Evolutionary conservation across 2,329 filamentous ascomycete species (phyloP), one percentile per base, ranked within the genome.

Genomic region (Cordyceps tenuipes): DNA sequence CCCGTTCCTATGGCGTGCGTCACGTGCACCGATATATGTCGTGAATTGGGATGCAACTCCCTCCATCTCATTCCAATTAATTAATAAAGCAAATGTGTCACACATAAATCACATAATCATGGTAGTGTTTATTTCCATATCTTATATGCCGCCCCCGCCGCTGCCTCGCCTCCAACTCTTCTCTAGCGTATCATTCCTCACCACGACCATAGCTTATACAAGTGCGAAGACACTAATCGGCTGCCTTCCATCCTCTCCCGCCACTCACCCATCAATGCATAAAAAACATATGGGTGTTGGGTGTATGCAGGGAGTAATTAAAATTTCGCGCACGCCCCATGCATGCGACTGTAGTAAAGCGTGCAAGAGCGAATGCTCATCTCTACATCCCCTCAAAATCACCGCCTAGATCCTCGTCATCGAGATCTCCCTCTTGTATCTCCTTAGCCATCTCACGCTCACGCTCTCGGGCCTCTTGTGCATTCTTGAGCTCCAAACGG

Each of bases 381-480:
- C 44, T 63, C 83, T 88, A 97, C 81, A 97, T 36, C 34, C 34
- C 34, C 10, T 97, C 94, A 75, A 97, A 97, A 70, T 97, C 93
- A 61, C 91, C 93, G 58, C 90, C 91, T 52, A 95, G 87, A 77
- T 97, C 94, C 70, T 97, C 94, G 68, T 97, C 94, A 68, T 97
- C 94, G 74, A 96, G 82, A 70, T 99, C 94, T 21, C 93, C 94
- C 66, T 97, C 94, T 75, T 96, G 91, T 71, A 99, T 97, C 80
- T 99, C 94, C 82, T 97, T 97, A 64, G 92, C 94, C 81, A 99
- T 85, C 76, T 99, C 94, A 19, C 94, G 84, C 79, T 99, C 94
- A 21, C 94, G 84, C 74, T 99, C 94, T 55, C 94, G 84, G n/a
- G 94, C 94, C 76, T 99, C 95, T 75, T 97, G 93, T 0, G 94